Conservation (phyloP, 768 basidiomycete genomes). For the Amanita thiersii region DNA sequence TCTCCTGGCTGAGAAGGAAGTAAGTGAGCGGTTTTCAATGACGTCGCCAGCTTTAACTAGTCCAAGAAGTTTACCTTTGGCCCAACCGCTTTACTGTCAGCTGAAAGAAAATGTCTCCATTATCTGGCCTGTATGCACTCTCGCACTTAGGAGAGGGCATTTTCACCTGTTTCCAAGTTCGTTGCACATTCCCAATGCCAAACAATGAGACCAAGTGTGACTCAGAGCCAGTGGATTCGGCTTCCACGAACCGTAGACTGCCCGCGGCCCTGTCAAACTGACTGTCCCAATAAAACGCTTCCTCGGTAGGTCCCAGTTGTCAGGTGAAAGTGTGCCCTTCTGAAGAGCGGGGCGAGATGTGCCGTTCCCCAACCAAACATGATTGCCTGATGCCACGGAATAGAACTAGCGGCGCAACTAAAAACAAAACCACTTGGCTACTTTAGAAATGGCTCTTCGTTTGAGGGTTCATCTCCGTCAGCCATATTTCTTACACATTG, state of each 20-base stretch:
- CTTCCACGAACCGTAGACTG: conserved; percentile 25
- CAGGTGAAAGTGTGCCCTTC: conserved; percentile 23
- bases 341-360: too few species aligned
- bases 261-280: conserved; percentile 37
- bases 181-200: conserved; percentile 23
- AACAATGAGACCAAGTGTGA: conserved; percentile 13
- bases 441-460: too few species aligned
- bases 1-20: conserved; percentile 92
- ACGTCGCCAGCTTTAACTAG: too few species aligned
- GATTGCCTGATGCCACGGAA: too few species aligned
- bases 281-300: conserved; percentile 35
- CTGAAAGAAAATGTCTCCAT: conserved; percentile 27
- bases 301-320: conserved; percentile 27
- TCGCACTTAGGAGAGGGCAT: conserved; percentile 39
- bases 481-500: too few species aligned
- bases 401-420: too few species aligned
- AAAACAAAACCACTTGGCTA: too few species aligned
- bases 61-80: too few species aligned
- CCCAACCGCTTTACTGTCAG: conserved; percentile 32
- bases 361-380: too few species aligned
- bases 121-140: conserved; percentile 23
- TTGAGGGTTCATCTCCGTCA: too few species aligned
- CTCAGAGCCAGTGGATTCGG: conserved; percentile 15
- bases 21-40: too few species aligned
- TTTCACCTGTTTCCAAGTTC: conserved; percentile 41